These are phyloP conservation scores for Cladosporium halotolerans DNA, from an alignment of 2,329 filamentous ascomycete genomes.

Conservation along the genomic window DNA sequence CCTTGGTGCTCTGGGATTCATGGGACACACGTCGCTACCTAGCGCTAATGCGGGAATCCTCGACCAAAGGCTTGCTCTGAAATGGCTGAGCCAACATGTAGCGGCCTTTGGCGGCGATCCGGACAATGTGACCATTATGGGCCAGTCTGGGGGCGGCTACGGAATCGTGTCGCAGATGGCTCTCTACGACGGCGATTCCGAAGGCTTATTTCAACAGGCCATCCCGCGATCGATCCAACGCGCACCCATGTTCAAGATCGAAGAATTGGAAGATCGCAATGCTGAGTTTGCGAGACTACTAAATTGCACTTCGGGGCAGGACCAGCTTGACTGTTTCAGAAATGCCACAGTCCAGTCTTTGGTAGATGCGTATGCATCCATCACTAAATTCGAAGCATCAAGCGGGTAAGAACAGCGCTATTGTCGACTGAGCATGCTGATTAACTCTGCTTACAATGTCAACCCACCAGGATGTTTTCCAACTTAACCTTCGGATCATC, in stretches of 20 bases:
- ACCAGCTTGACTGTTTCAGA: conserved; percentile 3
- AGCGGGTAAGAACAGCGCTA: background rate
- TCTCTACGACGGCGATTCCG: conserved; percentile 1
- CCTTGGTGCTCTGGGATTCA: conserved; percentile 62
- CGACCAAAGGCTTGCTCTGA: conserved; percentile 36
- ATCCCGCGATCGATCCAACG: conserved; percentile 2
- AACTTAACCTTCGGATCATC: conserved; percentile 1
- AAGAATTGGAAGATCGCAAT: conserved; percentile 4
- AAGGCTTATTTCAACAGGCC: conserved; percentile 6
- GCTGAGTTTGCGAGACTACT: background rate
- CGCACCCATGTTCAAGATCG: conserved; percentile 1
- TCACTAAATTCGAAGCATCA: background rate
- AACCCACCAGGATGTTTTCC: background rate
- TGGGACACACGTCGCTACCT: conserved; percentile 46
- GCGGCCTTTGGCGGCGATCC: conserved; percentile 34
- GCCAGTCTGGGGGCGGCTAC: conserved; percentile 47
- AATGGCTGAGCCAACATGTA: conserved; percentile 37
- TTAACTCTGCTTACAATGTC: background rate
- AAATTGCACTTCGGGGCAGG: background rate
- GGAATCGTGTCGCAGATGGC: conserved; percentile 2
- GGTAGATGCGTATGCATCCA: background rate
- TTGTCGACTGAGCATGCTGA: no score
- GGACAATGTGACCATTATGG: conserved; percentile 23
- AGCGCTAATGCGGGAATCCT: conserved; percentile 40
- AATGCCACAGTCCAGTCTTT: background rate